Base-by-base conservation (phyloP, 192 early-diverging fungal species). In the Coemansia guatemalensis region DNA sequence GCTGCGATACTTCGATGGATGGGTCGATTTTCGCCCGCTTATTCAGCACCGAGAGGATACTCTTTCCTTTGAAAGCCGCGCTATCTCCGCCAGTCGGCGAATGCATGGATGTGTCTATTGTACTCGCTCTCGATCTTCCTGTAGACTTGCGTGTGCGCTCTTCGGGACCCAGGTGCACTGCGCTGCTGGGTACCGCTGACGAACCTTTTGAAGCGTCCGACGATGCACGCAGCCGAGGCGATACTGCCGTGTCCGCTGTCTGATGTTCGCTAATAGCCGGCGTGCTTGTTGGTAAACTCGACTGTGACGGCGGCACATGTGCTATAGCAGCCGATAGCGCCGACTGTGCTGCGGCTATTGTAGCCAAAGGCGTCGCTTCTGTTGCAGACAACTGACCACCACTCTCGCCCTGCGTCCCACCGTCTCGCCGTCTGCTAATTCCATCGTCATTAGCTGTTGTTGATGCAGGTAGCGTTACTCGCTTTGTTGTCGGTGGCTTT, bases 41-140 rank as follows among this genome's bases (percentile, higher is more conserved):
- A 51, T 74, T 74, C 53, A 74, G 53, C 11, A 52, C 58, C 0
- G 73, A 69, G 24, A 74, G 24, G 25, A 70, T 17, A n/a, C 53
- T 32, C 25, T 26, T 29, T 17, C 25, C 53, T 21, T n/a, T 27
- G 52, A 21, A 17, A 21, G 12, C 3, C 26, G 41, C 7, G 29
- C 44, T 48, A 29, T 49, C 35, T 9, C 58, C 58, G 22, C 7
- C 33, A 23, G 27, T 29, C n/a, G 60, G 21, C 2, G 49, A 22
- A 52, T 52, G 35, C 24, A 62, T 50, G 24, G 9, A 18, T 27
- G 53, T 27, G 47, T 48, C 66, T 48, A 61, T 68, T 68, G 66
- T 60, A 39, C 30, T 60, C 49, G 52, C 51, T 47, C 58, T 51
- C 26, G 51, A 68, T 53, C 58, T 57, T 52, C 49, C 49, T 29